A percentile compares a stretch with the other conserved stretches of the same genome.
Conservation (phyloP, 768 basidiomycete species). For the Mycena maculata region DNA sequence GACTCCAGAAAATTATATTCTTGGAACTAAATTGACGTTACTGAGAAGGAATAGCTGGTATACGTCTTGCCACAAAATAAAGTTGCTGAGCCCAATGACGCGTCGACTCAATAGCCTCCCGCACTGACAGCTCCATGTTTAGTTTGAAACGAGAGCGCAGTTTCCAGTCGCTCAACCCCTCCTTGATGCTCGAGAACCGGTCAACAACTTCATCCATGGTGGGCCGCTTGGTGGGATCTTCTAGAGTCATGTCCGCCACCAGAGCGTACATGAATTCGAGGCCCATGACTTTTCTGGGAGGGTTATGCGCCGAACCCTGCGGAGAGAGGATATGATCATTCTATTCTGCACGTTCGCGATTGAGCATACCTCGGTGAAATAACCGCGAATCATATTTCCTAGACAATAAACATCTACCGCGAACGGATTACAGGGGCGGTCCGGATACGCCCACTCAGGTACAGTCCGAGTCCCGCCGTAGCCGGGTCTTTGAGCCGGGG, state of each 20-base stretch:
- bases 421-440: constrained; percentile 11
- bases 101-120: not conserved
- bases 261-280: constrained; percentile 11
- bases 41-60: constrained; percentile 11
- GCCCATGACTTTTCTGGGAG: not conserved
- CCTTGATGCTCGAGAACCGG: constrained; percentile 4
- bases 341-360: not conserved
- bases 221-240: constrained; percentile 10
- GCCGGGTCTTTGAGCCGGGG: not conserved
- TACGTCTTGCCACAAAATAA: not conserved
- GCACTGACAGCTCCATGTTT: not conserved
- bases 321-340: not conserved
- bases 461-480: not conserved
- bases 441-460: not conserved
- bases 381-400: not conserved
- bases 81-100: not conserved
- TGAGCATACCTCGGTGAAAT: not conserved
- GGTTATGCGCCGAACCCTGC: not conserved
- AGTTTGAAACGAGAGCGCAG: constrained; percentile 4
- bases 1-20: too few species aligned
- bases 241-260: constrained; percentile 5
- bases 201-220: constrained; percentile 6
- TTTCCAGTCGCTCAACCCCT: not conserved
- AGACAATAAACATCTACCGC: constrained; percentile 19
- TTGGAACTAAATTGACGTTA: not conserved